Conservation (phyloP, 345 rosid genomes). For the Kandelia obovata region DNA sequence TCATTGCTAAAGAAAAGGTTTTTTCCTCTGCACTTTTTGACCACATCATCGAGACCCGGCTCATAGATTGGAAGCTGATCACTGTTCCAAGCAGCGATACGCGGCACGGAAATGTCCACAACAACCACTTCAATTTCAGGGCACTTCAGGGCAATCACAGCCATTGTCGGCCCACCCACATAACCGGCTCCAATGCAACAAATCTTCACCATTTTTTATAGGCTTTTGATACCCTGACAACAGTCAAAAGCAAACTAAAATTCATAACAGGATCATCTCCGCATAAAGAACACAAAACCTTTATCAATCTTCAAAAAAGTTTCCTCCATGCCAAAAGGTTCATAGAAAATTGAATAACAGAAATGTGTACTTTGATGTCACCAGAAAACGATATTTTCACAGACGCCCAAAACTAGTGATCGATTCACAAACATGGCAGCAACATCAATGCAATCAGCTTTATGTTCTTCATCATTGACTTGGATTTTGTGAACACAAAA, state of each 20-base stretch:
- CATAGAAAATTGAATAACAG: background rate
- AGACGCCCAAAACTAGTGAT: background rate
- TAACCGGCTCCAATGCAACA: slow-evolving; percentile 36
- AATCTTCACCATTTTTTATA: slow-evolving; percentile 27
- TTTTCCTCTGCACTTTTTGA: slow-evolving; percentile 25
- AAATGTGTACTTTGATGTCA: background rate
- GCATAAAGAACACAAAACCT: background rate
- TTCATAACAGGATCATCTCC: background rate
- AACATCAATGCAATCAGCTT: too few relatives aligned
- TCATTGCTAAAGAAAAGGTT: slow-evolving; percentile 31
- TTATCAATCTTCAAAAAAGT: background rate
- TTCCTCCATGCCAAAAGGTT: background rate
- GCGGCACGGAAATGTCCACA: slow-evolving; percentile 25
- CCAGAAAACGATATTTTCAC: background rate
- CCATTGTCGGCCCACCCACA: slow-evolving; percentile 34
- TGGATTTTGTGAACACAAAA: background rate
- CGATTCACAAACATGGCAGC: too few relatives aligned
- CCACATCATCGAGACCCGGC: slow-evolving; percentile 30
- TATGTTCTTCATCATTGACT: background rate
- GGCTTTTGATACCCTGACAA: slow-evolving; percentile 2
- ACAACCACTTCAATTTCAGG: slow-evolving; percentile 28
- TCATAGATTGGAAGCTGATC: slow-evolving; percentile 28
- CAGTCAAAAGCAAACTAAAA: background rate
- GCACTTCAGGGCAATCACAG: slow-evolving; percentile 33
- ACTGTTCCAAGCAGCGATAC: slow-evolving; percentile 31